Evolutionary conservation across 208 protist species (phyloP).

Genomic region (Wallacemonas sp.): DNA sequence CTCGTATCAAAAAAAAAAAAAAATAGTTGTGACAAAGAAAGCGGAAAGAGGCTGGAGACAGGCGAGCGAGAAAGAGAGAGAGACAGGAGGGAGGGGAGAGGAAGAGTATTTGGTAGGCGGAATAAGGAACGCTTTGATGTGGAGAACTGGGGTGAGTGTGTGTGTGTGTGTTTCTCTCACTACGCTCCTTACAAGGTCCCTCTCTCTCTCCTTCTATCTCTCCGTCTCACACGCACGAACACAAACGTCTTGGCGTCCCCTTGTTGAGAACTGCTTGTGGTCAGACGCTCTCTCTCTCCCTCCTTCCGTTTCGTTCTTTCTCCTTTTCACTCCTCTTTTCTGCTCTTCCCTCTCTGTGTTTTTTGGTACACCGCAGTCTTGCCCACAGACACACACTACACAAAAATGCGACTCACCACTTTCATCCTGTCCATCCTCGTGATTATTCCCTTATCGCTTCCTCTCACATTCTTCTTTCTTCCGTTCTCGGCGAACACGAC

Average conservation of each 20-base stretch:
- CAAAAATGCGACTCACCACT: no score
- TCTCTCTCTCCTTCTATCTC: no score
- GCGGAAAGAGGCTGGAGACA: background rate
- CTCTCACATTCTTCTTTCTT: no score
- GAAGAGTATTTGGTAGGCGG: background rate
- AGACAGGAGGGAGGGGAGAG: background rate
- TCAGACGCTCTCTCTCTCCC: background rate
- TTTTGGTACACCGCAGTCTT: background rate
- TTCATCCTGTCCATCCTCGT: no score
- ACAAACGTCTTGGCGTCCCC: no score
- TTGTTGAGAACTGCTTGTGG: no score
- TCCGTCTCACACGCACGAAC: no score
- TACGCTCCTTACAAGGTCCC: background rate
- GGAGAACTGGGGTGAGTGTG: no score
- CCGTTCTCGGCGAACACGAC: no score
- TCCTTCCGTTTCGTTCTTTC: background rate
- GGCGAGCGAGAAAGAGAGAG: conserved; percentile 1
- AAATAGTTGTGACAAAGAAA: background rate
- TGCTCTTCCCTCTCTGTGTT: background rate
- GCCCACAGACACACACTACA: background rate
- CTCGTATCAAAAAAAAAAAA: conserved; percentile 20
- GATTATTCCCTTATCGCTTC: no score
- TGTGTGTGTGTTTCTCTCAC: background rate
- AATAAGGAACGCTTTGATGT: background rate
- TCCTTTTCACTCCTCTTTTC: background rate